These are phyloP conservation scores for Avena sativa DNA, from an alignment of 176 grass and related monocot genomes.

Conservation along the genomic window DNA sequence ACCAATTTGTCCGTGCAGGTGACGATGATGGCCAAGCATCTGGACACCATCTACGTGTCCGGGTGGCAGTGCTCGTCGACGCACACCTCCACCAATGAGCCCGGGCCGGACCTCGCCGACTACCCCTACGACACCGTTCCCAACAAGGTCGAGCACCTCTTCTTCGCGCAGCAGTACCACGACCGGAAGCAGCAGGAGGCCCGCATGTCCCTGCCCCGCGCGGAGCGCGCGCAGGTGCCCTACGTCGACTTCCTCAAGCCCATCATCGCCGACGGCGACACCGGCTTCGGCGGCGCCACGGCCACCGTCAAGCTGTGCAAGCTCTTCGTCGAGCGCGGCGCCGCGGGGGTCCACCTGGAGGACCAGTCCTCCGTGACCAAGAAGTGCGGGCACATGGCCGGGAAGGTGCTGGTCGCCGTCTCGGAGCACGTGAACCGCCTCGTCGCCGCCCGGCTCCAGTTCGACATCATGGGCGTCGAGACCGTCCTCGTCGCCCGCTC, in stretches of 20 bases:
- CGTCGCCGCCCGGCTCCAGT: conserved; percentile 88
- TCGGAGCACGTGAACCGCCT: conserved; percentile 89
- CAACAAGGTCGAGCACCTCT: conserved; percentile 94
- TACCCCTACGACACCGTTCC: conserved; percentile 98
- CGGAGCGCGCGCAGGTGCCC: conserved; percentile 36
- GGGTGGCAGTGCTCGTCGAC: conserved; percentile 71
- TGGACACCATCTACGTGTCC: conserved; percentile 93
- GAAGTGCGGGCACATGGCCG: conserved; percentile 97
- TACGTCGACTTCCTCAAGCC: conserved; percentile 80
- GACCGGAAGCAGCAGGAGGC: conserved; percentile 86
- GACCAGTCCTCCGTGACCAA: conserved; percentile 90
- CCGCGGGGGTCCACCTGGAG: conserved; percentile 86
- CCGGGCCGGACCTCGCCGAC: conserved; percentile 89
- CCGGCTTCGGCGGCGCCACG: conserved; percentile 83
- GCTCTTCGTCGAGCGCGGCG: conserved; percentile 92
- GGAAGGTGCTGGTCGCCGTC: conserved; percentile 81
- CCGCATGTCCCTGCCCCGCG: conserved; percentile 73
- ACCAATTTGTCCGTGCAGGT: conserved; percentile 48
- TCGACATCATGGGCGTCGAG: conserved; percentile 93
- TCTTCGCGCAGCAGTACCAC: conserved; percentile 80
- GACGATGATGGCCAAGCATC: conserved; percentile 95
- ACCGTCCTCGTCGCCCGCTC: conserved; percentile 78
- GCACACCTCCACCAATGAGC: conserved; percentile 86
- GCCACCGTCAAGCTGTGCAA: conserved; percentile 96
- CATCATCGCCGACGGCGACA: conserved; percentile 88